A percentile compares a stretch with the other conserved stretches of the same genome.
Conservation (phyloP, 2,329 filamentous ascomycete genomes). For the Reticulascus tulasneorum region DNA sequence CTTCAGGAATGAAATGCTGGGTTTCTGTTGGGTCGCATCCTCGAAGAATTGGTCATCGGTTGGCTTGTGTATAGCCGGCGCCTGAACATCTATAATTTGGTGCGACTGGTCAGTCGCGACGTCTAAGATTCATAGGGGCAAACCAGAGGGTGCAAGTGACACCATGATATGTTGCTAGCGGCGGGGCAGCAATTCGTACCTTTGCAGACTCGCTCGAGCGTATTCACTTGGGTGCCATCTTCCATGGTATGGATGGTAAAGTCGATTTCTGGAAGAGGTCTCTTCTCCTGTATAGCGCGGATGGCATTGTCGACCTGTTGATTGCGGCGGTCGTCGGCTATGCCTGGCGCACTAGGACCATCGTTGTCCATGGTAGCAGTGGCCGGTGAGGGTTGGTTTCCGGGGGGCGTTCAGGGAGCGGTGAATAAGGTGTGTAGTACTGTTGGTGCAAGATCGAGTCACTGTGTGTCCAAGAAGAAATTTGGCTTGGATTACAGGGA, state of each 20-base stretch:
- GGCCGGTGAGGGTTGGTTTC: conserved; percentile 4
- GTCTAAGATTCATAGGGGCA: conserved; percentile 9
- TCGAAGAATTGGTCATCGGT: conserved; percentile 94
- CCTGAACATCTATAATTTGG: conserved; percentile 76
- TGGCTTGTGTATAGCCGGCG: conserved; percentile 87
- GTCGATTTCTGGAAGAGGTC: conserved; percentile 94
- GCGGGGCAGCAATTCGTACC: conserved; percentile 51
- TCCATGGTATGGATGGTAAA: conserved; percentile 99
- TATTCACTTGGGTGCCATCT: conserved; percentile 92
- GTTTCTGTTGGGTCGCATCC: conserved; percentile 79
- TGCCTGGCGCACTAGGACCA: conserved; percentile 26
- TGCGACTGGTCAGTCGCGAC: conserved; percentile 17
- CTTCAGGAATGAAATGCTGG: conserved; percentile 90
- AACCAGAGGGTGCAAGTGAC: no score
- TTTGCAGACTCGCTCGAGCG: conserved; percentile 95
- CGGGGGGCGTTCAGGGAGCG: conserved; percentile 7
- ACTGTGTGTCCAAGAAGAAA: no score
- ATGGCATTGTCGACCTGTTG: conserved; percentile 85
- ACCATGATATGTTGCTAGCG: no score
- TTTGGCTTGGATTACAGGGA: conserved; percentile 5
- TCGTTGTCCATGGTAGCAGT: conserved; percentile 46
- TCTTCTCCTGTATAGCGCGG: conserved; percentile 91
- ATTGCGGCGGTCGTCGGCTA: conserved; percentile 46
- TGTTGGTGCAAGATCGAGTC: no score
- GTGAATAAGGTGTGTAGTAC: conserved; percentile 11